phyloP scores from a whole-genome alignment of 495 filamentous ascomycete genomes.

The Neurospora sp. region DNA sequence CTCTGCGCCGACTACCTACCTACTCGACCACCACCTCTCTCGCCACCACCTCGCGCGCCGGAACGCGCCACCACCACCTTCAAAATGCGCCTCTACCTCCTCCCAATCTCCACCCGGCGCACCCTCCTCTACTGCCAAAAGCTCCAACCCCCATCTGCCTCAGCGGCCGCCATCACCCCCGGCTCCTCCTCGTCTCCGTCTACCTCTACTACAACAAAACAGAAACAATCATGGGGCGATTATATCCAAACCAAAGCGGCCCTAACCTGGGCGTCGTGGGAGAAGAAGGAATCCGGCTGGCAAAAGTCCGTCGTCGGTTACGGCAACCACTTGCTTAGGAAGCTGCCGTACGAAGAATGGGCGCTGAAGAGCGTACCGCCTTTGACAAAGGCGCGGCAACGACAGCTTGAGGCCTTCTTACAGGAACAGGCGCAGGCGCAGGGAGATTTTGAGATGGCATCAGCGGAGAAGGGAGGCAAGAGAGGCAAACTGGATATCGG shows the following conservation, averaged over 20 bases:
- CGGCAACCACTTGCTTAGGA: conserved; percentile 73
- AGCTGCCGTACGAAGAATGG: conserved; percentile 96
- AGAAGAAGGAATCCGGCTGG: conserved; percentile 74
- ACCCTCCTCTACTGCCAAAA: conserved; percentile 91
- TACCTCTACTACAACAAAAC: conserved; percentile 51
- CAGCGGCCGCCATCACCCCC: conserved; percentile 10
- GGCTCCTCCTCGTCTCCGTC: conserved; percentile 87
- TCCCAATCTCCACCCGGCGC: conserved; percentile 84
- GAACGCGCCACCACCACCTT: neutral
- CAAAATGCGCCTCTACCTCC: conserved; percentile 86
- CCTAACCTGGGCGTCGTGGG: conserved; percentile 74
- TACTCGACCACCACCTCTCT: neutral
- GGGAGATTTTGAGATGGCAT: neutral
- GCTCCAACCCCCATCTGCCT: conserved; percentile 36
- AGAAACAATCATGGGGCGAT: conserved; percentile 49
- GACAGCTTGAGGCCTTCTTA: neutral
- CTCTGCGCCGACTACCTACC: neutral
- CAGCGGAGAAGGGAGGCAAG: conserved; percentile 37
- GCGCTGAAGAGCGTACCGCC: conserved; percentile 90
- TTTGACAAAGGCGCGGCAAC: conserved; percentile 34
- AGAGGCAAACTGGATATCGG: conserved; percentile 38
- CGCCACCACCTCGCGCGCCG: neutral
- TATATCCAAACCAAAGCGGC: conserved; percentile 56
- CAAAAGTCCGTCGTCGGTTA: conserved; percentile 75
- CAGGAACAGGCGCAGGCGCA: neutral